These are phyloP conservation scores for Penicillium sp. DNA, from an alignment of 2,329 filamentous ascomycete species.

Conservation along the genomic window DNA sequence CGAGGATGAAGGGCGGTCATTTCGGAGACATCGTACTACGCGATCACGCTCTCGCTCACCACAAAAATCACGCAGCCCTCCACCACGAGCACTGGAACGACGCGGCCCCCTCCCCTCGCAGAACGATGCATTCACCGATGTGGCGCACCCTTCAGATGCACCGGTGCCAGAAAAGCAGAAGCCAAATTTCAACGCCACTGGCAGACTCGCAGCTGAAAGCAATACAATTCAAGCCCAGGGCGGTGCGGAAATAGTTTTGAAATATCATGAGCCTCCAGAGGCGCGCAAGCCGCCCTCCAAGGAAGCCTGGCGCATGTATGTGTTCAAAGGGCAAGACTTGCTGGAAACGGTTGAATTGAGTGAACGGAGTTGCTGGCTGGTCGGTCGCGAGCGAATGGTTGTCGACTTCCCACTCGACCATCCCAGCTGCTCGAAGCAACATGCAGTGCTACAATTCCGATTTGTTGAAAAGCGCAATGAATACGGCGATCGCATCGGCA, in stretches of 20 bases:
- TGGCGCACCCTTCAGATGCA: slow-evolving; percentile 27
- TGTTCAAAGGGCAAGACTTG: slow-evolving; percentile 82
- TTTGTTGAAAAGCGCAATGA: slow-evolving; percentile 80
- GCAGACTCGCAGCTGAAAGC: slow-evolving; percentile 80
- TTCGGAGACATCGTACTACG: slow-evolving; percentile 25
- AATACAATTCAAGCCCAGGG: slow-evolving; percentile 66
- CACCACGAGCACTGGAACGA: slow-evolving; percentile 33
- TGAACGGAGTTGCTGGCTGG: slow-evolving; percentile 81
- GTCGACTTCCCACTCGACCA: slow-evolving; percentile 85
- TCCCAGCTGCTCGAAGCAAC: slow-evolving; percentile 90
- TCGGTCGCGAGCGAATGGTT: slow-evolving; percentile 77
- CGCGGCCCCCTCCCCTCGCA: slow-evolving; percentile 49
- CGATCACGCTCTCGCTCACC: slow-evolving; percentile 28
- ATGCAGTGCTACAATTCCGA: slow-evolving; percentile 92
- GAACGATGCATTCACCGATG: slow-evolving; percentile 44
- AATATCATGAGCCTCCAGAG: slow-evolving; percentile 94
- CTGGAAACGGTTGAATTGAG: slow-evolving; percentile 78
- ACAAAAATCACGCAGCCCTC: slow-evolving; percentile 26
- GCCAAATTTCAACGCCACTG: slow-evolving; percentile 80
- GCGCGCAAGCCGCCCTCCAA: slow-evolving; percentile 80
- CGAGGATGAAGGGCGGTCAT: slow-evolving; percentile 23
- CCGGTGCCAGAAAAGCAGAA: slow-evolving; percentile 62
- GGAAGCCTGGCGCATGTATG: slow-evolving; percentile 83
- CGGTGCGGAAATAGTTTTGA: slow-evolving; percentile 71
- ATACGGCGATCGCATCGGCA: slow-evolving; percentile 78